phyloP scores from a whole-genome alignment of 768 basidiomycete species.

The Pleurotus cornucopiae region DNA sequence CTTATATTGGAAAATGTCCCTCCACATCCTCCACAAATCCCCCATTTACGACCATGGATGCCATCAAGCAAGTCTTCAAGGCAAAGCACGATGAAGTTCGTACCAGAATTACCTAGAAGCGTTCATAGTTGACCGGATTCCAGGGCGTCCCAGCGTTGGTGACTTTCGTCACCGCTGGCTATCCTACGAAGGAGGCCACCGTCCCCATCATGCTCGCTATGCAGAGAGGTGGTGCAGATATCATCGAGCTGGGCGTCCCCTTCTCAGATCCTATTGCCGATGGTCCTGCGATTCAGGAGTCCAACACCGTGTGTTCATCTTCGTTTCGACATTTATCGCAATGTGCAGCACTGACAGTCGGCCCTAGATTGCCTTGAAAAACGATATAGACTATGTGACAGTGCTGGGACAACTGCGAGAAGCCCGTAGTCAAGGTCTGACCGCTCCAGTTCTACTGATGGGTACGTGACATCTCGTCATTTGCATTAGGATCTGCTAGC shows the following conservation, averaged over 20 bases:
- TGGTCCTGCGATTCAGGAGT: conserved; percentile 88
- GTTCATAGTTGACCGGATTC: background rate
- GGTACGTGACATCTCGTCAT: conserved; percentile 41
- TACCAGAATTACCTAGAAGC: background rate
- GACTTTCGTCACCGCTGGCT: conserved; percentile 95
- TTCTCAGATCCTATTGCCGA: conserved; percentile 98
- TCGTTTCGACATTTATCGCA: background rate
- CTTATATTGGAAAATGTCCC: background rate
- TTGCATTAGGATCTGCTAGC: background rate
- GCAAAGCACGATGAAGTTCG: conserved; percentile 55
- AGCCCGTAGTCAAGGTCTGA: conserved; percentile 79
- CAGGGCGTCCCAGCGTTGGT: conserved; percentile 63
- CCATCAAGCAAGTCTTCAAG: conserved; percentile 65
- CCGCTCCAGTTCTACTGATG: conserved; percentile 88
- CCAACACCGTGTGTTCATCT: conserved; percentile 74
- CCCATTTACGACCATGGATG: conserved; percentile 51
- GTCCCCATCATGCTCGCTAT: conserved; percentile 87
- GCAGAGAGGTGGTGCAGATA: conserved; percentile 89
- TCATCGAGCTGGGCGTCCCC: conserved; percentile 93
- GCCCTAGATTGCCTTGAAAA: conserved; percentile 75
- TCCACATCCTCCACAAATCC: conserved; percentile 2
- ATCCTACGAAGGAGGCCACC: conserved; percentile 73
- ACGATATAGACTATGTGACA: conserved; percentile 71
- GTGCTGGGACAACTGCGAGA: conserved; percentile 74
- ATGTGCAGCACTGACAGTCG: conserved; percentile 9